phyloP scores from a whole-genome alignment of 2,329 filamentous ascomycete genomes.

The Colletotrichum cordylinicola region DNA sequence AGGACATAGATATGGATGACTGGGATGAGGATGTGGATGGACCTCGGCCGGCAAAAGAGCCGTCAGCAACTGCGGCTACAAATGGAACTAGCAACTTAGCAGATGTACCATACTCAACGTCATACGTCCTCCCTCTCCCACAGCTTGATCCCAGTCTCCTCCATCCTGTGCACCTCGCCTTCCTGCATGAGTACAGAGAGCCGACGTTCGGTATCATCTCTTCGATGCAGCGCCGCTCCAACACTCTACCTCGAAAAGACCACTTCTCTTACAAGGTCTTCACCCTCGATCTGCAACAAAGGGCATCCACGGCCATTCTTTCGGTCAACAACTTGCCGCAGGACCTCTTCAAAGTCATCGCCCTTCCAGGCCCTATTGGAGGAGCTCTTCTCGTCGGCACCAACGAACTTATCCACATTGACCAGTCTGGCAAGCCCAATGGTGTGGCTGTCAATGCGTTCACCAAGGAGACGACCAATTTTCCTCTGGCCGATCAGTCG shows the following conservation, averaged over 20 bases:
- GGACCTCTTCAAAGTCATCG: constrained; percentile 82
- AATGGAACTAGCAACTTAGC: constrained; percentile 41
- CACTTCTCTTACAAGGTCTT: constrained; percentile 92
- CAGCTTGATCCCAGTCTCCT: constrained; percentile 86
- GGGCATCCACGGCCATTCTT: constrained; percentile 89
- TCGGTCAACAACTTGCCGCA: constrained; percentile 86
- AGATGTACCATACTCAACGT: constrained; percentile 81
- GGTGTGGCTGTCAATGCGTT: constrained; percentile 93
- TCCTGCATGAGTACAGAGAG: constrained; percentile 95
- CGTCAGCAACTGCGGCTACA: constrained; percentile 30
- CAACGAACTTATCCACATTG: constrained; percentile 93
- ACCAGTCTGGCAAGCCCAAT: constrained; percentile 93
- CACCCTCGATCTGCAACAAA: constrained; percentile 91
- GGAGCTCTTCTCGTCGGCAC: constrained; percentile 85
- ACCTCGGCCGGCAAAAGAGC: constrained; percentile 60
- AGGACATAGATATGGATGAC: constrained; percentile 90
- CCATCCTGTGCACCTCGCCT: constrained; percentile 89
- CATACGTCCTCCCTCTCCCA: constrained; percentile 91
- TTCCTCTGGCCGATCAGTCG: constrained; percentile 86
- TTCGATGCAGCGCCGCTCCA: constrained; percentile 75
- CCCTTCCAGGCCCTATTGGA: constrained; percentile 85
- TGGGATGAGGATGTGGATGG: constrained; percentile 85
- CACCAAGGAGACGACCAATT: constrained; percentile 81
- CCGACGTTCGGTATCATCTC: constrained; percentile 96
- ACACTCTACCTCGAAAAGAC: constrained; percentile 82